Evolutionary conservation across 768 basidiomycete species (phyloP).

Genomic region (Lanmaoa rubissima): DNA sequence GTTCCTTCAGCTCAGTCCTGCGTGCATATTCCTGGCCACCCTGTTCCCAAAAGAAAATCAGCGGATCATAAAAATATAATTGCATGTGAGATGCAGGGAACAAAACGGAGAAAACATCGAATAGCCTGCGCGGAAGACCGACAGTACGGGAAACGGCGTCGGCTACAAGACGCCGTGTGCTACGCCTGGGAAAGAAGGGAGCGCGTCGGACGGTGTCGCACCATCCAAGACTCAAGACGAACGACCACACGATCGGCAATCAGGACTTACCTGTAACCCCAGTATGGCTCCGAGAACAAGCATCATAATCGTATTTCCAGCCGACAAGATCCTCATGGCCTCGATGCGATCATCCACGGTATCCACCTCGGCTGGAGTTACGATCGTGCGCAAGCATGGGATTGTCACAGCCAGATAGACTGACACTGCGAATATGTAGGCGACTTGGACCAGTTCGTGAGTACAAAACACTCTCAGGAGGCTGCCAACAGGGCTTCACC

Average conservation of each 20-base stretch:
- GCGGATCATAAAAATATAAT: constrained; percentile 3
- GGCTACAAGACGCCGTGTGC: constrained; percentile 12
- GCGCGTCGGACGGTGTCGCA: constrained; percentile 3
- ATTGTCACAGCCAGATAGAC: constrained; percentile 84
- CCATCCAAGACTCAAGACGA: neutral
- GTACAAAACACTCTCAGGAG: neutral
- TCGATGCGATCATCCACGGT: constrained; percentile 67
- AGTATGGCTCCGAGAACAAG: constrained; percentile 64
- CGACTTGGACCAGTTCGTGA: constrained; percentile 44
- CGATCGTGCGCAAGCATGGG: constrained; percentile 74
- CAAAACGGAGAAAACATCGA: constrained; percentile 10
- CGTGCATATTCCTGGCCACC: constrained; percentile 84
- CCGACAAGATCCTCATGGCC: constrained; percentile 78
- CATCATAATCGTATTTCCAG: constrained; percentile 84
- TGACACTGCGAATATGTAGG: constrained; percentile 71
- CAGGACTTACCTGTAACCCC: constrained; percentile 61
- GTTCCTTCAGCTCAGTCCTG: constrained; percentile 51
- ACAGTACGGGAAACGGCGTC: constrained; percentile 1
- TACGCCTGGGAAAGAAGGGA: constrained; percentile 9
- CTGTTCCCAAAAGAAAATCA: constrained; percentile 38
- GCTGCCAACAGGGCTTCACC: constrained; percentile 47
- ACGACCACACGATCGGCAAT: neutral
- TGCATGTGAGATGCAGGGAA: constrained; percentile 1
- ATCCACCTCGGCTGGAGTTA: constrained; percentile 53
- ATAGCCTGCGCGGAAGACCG: neutral